These are phyloP conservation scores for Hypoxylon sp. DNA, from an alignment of 2,329 filamentous ascomycete species.

Conservation along the genomic window DNA sequence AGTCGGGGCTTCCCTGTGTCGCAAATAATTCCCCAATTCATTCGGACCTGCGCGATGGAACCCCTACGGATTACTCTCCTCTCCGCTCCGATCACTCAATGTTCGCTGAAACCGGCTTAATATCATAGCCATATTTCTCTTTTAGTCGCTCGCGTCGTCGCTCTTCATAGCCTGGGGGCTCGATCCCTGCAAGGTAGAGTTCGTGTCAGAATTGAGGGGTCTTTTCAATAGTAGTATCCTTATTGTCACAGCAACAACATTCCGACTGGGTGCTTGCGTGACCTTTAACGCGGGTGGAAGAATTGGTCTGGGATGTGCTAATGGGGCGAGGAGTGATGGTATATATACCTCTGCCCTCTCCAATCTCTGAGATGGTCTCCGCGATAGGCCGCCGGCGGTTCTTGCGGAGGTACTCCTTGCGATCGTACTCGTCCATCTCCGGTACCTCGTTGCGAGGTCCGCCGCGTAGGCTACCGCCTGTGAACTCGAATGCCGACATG, in stretches of 20 bases:
- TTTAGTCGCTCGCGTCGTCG: slow-evolving; percentile 83
- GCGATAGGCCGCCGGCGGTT: slow-evolving; percentile 79
- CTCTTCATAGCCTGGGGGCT: slow-evolving; percentile 85
- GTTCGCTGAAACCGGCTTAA: slow-evolving; percentile 72
- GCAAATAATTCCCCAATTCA: background rate
- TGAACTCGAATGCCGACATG: slow-evolving; percentile 72
- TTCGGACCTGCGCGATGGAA: background rate
- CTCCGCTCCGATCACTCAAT: slow-evolving; percentile 52
- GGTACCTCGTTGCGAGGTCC: slow-evolving; percentile 58
- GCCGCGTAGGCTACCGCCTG: slow-evolving; percentile 68
- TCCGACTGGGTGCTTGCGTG: background rate
- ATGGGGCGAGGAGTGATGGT: slow-evolving; percentile 6
- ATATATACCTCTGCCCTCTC: slow-evolving; percentile 83
- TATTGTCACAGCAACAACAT: background rate
- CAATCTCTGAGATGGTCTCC: slow-evolving; percentile 83
- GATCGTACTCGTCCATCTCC: slow-evolving; percentile 76
- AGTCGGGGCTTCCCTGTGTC: background rate
- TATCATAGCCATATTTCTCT: slow-evolving; percentile 88
- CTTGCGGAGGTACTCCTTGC: slow-evolving; percentile 79
- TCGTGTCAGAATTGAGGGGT: slow-evolving; percentile 9
- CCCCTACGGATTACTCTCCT: slow-evolving; percentile 8
- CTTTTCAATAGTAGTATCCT: background rate
- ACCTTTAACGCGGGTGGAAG: background rate
- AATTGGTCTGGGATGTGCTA: background rate
- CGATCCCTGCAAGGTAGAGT: slow-evolving; percentile 70